These are phyloP conservation scores for Lasiosphaeria ovina DNA, from an alignment of 495 filamentous ascomycete species.

Conservation along the genomic window DNA sequence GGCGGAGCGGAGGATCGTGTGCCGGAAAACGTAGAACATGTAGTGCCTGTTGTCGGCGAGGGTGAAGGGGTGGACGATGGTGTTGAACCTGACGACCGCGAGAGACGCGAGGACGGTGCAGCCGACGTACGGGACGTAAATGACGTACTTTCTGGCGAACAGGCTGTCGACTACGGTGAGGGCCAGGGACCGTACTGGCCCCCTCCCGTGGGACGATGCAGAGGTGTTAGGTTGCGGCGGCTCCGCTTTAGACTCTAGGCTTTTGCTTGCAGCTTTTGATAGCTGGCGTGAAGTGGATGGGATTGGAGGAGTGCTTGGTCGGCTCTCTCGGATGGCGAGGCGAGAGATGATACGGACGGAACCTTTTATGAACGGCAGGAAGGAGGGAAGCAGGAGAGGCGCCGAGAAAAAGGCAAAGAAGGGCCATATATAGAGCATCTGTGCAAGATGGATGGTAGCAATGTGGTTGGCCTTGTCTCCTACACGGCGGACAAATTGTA, in stretches of 20 bases:
- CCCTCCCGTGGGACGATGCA: too few relatives aligned
- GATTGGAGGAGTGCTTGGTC: not conserved
- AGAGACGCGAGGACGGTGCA: conserved; percentile 29
- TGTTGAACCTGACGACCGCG: conserved; percentile 72
- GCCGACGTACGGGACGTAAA: conserved; percentile 26
- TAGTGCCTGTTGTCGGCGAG: conserved; percentile 96
- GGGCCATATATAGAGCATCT: conserved; percentile 94
- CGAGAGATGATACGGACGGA: conserved; percentile 2
- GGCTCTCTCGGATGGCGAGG: conserved; percentile 8
- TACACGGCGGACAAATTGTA: conserved; percentile 25
- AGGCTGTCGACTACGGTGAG: not conserved
- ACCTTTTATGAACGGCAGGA: conserved; percentile 18
- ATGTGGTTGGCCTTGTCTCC: conserved; percentile 93
- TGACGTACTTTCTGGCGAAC: conserved; percentile 16
- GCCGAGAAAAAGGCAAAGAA: conserved; percentile 86
- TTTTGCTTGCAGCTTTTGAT: conserved; percentile 4
- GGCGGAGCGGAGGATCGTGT: conserved; percentile 66
- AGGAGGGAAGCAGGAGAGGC: conserved; percentile 63
- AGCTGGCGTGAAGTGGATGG: not conserved
- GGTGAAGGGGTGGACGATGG: conserved; percentile 92
- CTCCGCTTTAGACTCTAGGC: too few relatives aligned
- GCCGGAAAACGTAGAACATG: conserved; percentile 91
- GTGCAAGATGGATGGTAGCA: conserved; percentile 81
- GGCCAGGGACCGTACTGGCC: not conserved
- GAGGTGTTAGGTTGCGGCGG: too few relatives aligned